Conservation (phyloP, 805 yeast species). For the Grigorovia humatica region DNA sequence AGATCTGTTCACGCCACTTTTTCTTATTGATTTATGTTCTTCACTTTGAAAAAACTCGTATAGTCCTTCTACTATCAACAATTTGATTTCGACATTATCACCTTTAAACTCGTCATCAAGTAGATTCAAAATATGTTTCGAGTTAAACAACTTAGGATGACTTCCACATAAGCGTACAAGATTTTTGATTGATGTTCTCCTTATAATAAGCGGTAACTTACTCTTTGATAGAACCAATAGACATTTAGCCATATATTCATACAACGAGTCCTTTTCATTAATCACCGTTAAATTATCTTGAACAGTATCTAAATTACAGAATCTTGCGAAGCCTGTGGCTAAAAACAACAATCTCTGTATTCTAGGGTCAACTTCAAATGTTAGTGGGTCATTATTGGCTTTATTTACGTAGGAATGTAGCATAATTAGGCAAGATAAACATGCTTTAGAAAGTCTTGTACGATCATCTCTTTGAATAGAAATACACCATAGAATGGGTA, state of each 20-base stretch:
- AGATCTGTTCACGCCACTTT: conserved; percentile 32
- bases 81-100: conserved; percentile 34
- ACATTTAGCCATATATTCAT: conserved; percentile 48
- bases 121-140: conserved; percentile 41
- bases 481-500: conserved; percentile 57
- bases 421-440: conserved; percentile 47
- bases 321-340: conserved; percentile 61
- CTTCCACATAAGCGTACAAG: conserved; percentile 48
- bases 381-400: conserved; percentile 16
- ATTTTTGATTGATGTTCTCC: conserved; percentile 46
- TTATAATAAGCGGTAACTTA: conserved; percentile 27
- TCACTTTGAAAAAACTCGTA: conserved; percentile 48
- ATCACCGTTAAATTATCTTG: conserved; percentile 29
- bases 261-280: conserved; percentile 41
- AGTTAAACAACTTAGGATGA: conserved; percentile 57
- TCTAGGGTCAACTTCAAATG: conserved; percentile 31
- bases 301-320: conserved; percentile 43
- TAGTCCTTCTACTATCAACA: conserved; percentile 47
- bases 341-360: conserved; percentile 49
- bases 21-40: conserved; percentile 36
- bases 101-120: conserved; percentile 40
- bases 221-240: conserved; percentile 44
- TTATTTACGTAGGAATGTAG: conserved; percentile 37
- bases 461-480: conserved; percentile 39
- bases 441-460: conserved; percentile 46